These are phyloP conservation scores for Penicillium simplicissimum DNA, from an alignment of 495 filamentous ascomycete species.

Conservation along the genomic window DNA sequence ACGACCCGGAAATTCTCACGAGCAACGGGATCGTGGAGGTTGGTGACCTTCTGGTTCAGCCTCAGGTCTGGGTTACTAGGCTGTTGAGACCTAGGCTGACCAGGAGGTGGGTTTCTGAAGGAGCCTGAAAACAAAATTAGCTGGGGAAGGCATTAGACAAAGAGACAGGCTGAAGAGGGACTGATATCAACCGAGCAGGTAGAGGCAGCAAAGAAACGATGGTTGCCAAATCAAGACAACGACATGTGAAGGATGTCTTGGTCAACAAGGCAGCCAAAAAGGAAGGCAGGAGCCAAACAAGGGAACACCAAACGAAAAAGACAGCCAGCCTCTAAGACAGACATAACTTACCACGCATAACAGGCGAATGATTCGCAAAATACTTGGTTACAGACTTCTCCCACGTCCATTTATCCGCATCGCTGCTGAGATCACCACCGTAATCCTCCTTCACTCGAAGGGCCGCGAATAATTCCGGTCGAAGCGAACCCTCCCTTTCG, in stretches of 20 bases:
- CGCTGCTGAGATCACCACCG: conserved; percentile 26
- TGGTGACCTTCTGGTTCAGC: conserved; percentile 67
- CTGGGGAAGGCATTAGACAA: background rate
- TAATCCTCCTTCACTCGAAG: conserved; percentile 28
- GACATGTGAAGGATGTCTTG: background rate
- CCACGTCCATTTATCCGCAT: conserved; percentile 61
- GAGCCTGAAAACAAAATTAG: conserved; percentile 43
- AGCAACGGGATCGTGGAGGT: conserved; percentile 67
- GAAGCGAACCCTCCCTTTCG: conserved; percentile 38
- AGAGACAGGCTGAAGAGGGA: background rate
- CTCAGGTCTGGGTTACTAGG: conserved; percentile 50
- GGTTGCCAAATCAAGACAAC: background rate
- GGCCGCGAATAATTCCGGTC: conserved; percentile 43
- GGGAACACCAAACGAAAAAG: conserved; percentile 2
- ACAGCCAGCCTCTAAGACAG: conserved; percentile 2
- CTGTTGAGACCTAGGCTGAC: conserved; percentile 51
- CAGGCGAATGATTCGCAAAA: conserved; percentile 82
- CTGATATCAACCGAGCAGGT: background rate
- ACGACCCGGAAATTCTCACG: conserved; percentile 82
- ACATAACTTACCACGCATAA: conserved; percentile 60
- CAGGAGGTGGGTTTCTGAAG: conserved; percentile 80
- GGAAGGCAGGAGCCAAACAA: background rate
- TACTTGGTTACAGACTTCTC: conserved; percentile 74
- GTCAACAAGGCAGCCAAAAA: background rate
- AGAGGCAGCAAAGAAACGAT: background rate